Conservation (phyloP, 2,329 filamentous ascomycete genomes). For the Penicillium paneum region DNA sequence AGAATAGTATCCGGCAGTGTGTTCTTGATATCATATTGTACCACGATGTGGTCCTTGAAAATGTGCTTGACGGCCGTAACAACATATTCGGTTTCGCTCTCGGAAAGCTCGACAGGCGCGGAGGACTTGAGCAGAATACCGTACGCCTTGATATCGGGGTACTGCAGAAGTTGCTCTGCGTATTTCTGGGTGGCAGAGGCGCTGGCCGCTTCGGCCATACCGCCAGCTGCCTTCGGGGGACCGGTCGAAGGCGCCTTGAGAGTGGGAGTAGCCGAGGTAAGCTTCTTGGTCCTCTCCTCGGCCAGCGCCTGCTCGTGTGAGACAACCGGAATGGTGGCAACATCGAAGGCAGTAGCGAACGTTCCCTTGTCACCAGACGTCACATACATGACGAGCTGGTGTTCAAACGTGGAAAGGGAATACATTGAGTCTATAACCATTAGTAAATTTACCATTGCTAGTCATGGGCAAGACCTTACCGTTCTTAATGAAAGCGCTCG, state of each 20-base stretch:
- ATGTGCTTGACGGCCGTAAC: conserved; percentile 93
- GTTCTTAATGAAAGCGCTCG: conserved; percentile 86
- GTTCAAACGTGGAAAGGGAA: conserved; percentile 89
- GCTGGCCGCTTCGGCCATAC: conserved; percentile 69
- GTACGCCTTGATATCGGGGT: conserved; percentile 88
- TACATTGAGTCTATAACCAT: conserved; percentile 76
- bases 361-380: conserved; percentile 84
- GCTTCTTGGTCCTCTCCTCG: conserved; percentile 95
- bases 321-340: conserved; percentile 85
- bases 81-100: conserved; percentile 96
- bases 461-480: conserved; percentile 50
- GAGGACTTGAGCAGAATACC: conserved; percentile 91
- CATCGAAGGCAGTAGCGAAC: conserved; percentile 83
- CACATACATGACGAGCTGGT: conserved; percentile 96
- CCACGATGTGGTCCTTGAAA: conserved; percentile 93
- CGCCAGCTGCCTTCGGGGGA: conserved; percentile 66
- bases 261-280: conserved; percentile 85
- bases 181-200: conserved; percentile 84
- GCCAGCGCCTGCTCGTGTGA: conserved; percentile 94
- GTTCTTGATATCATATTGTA: conserved; percentile 98
- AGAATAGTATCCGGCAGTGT: conserved; percentile 87
- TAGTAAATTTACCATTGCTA: conserved; percentile 15
- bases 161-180: conserved; percentile 77
- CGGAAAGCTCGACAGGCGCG: conserved; percentile 79
- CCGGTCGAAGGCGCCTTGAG: conserved; percentile 87